A percentile compares a stretch with the other conserved stretches of the same genome.
phyloP scores from a whole-genome alignment of 805 yeast genomes.

The Saturnispora serradocipensis region DNA sequence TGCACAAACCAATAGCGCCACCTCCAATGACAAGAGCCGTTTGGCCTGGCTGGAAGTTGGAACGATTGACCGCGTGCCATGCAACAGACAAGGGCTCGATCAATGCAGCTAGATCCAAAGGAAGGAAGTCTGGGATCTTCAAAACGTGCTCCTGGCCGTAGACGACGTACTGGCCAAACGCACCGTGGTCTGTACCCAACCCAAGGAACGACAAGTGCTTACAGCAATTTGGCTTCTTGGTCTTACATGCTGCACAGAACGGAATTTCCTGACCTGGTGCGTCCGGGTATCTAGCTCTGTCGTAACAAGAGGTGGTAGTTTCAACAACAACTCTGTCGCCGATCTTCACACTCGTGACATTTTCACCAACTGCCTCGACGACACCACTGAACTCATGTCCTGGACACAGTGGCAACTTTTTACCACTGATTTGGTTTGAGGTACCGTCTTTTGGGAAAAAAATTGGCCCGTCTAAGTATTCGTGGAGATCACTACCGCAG shows the following conservation, averaged over 20 bases:
- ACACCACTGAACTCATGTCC: slow-evolving; percentile 30
- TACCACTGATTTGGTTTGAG: slow-evolving; percentile 32
- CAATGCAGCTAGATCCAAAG: slow-evolving; percentile 36
- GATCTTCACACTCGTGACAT: slow-evolving; percentile 33
- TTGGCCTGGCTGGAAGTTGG: slow-evolving; percentile 35
- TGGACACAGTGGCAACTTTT: slow-evolving; percentile 26
- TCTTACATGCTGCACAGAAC: slow-evolving; percentile 35
- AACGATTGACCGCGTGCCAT: slow-evolving; percentile 48
- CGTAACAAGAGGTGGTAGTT: slow-evolving; percentile 45
- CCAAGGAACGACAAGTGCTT: slow-evolving; percentile 36
- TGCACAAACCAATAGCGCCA: slow-evolving; percentile 56
- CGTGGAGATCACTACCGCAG: slow-evolving; percentile 56
- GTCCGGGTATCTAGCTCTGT: slow-evolving; percentile 26
- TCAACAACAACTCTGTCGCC: slow-evolving; percentile 60
- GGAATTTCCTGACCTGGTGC: slow-evolving; percentile 21
- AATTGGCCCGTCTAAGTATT: slow-evolving; percentile 49
- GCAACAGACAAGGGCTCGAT: slow-evolving; percentile 52
- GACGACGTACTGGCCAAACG: slow-evolving; percentile 33
- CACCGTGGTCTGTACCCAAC: slow-evolving; percentile 42
- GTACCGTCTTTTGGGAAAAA: slow-evolving; percentile 32
- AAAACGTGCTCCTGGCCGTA: slow-evolving; percentile 29
- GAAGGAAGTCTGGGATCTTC: slow-evolving; percentile 24
- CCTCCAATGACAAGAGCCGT: slow-evolving; percentile 47
- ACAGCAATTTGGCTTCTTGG: slow-evolving; percentile 39
- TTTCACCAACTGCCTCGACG: slow-evolving; percentile 34